Evolutionary conservation across 768 basidiomycete genomes (phyloP).

Genomic region (Pulveroboletus sp.): DNA sequence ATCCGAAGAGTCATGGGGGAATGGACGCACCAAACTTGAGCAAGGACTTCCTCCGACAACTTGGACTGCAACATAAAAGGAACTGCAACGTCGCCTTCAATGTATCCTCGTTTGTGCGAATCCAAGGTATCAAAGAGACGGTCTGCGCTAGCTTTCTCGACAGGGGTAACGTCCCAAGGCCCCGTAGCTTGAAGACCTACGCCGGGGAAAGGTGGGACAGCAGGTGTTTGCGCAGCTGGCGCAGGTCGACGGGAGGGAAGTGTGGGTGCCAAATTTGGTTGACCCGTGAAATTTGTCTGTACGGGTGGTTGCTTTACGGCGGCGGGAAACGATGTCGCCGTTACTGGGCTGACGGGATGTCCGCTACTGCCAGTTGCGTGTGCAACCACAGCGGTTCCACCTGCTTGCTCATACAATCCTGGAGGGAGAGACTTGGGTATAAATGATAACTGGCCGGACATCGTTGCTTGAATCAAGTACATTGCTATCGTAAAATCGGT

Average conservation of each 20-base stretch:
- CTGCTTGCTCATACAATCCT: slow-evolving; percentile 80
- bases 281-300: slow-evolving; percentile 48
- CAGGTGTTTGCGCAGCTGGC: slow-evolving; percentile 16
- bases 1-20: not conserved
- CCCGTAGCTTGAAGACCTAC: slow-evolving; percentile 23
- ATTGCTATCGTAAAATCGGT: slow-evolving; percentile 94
- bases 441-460: slow-evolving; percentile 70
- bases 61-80: slow-evolving; percentile 93
- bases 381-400: slow-evolving; percentile 37
- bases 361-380: slow-evolving; percentile 60
- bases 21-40: slow-evolving; percentile 76
- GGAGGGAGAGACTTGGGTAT: slow-evolving; percentile 76
- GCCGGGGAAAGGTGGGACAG: slow-evolving; percentile 28
- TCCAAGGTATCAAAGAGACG: slow-evolving; percentile 82
- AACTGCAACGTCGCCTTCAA: slow-evolving; percentile 92
- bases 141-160: slow-evolving; percentile 77
- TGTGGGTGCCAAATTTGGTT: slow-evolving; percentile 23
- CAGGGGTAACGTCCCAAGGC: slow-evolving; percentile 79
- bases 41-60: slow-evolving; percentile 76
- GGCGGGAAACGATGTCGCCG: slow-evolving; percentile 35
- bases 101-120: slow-evolving; percentile 62
- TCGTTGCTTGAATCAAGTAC: slow-evolving; percentile 92
- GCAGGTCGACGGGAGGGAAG: slow-evolving; percentile 21
- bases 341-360: slow-evolving; percentile 55
- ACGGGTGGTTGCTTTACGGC: slow-evolving; percentile 62